Percentiles rank a stretch among this genome's conserved stretches.
phyloP scores from a whole-genome alignment of 176 grass and related monocot genomes.

The Avena sativa region DNA sequence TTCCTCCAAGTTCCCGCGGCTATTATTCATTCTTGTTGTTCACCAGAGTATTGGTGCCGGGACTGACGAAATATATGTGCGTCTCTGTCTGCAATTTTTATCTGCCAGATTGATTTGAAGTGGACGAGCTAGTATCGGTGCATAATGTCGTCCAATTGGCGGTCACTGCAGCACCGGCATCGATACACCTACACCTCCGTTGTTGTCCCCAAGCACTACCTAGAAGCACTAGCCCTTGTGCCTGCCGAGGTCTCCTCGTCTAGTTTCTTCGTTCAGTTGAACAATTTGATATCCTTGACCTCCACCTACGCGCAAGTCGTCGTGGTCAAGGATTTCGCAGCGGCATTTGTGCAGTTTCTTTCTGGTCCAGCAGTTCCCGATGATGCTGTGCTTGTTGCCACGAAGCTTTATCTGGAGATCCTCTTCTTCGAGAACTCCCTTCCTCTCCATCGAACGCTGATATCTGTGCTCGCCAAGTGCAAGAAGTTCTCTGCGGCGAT shows the following conservation, averaged over 20 bases:
- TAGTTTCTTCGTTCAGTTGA: conserved; percentile 72
- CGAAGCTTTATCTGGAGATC: conserved; percentile 83
- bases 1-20: neutral
- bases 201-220: conserved; percentile 73
- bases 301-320: conserved; percentile 82
- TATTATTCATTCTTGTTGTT: neutral
- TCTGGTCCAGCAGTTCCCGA: conserved; percentile 47
- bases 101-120: conserved; percentile 31
- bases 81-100: conserved; percentile 15
- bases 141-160: conserved; percentile 90
- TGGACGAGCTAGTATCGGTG: neutral
- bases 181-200: conserved; percentile 90
- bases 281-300: conserved; percentile 68
- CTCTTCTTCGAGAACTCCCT: conserved; percentile 91
- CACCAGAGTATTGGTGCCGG: neutral
- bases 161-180: conserved; percentile 86
- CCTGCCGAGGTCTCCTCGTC: conserved; percentile 40
- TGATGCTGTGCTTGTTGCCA: conserved; percentile 43
- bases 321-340: conserved; percentile 71
- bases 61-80: neutral
- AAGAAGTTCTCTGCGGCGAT: conserved; percentile 61
- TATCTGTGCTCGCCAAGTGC: conserved; percentile 77
- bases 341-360: conserved; percentile 69
- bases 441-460: conserved; percentile 81
- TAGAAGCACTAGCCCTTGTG: conserved; percentile 57